phyloP scores from a whole-genome alignment of 2,329 filamentous ascomycete genomes.

The Epichloe hybrida region DNA sequence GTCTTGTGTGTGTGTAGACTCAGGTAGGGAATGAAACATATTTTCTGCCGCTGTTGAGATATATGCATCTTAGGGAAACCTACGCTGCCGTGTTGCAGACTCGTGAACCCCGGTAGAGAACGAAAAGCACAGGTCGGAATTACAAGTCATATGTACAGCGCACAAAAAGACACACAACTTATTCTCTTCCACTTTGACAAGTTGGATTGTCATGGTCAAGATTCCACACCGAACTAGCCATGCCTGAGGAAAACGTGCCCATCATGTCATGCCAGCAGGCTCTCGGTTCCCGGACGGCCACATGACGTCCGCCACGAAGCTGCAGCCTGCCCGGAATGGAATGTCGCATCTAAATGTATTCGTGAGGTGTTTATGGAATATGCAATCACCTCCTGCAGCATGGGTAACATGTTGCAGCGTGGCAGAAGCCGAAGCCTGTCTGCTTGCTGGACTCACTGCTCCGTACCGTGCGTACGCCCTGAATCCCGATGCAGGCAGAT shows the following conservation, averaged over 20 bases:
- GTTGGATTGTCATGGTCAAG: too few relatives aligned
- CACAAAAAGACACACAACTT: neutral
- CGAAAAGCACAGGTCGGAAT: neutral
- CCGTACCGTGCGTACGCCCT: too few relatives aligned
- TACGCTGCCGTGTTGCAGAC: neutral
- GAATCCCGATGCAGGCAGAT: too few relatives aligned
- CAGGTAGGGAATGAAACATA: neutral
- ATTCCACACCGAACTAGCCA: too few relatives aligned
- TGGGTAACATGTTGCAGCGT: too few relatives aligned
- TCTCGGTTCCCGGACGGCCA: neutral
- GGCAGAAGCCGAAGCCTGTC: too few relatives aligned
- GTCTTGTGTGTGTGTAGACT: neutral
- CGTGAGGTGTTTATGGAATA: too few relatives aligned
- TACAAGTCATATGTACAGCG: neutral
- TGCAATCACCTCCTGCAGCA: too few relatives aligned
- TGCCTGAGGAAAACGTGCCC: neutral
- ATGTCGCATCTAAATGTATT: neutral
- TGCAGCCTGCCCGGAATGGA: neutral
- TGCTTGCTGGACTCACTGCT: too few relatives aligned
- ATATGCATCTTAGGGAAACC: neutral
- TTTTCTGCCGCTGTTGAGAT: neutral
- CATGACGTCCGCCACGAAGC: constrained; percentile 1
- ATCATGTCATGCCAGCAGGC: neutral
- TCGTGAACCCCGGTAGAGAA: neutral
- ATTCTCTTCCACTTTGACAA: too few relatives aligned